A percentile compares a stretch with the other conserved stretches of the same genome.
These are phyloP conservation scores for Penicillium aurantiogriseum DNA, from an alignment of 2,329 filamentous ascomycete genomes.

Conservation along the genomic window DNA sequence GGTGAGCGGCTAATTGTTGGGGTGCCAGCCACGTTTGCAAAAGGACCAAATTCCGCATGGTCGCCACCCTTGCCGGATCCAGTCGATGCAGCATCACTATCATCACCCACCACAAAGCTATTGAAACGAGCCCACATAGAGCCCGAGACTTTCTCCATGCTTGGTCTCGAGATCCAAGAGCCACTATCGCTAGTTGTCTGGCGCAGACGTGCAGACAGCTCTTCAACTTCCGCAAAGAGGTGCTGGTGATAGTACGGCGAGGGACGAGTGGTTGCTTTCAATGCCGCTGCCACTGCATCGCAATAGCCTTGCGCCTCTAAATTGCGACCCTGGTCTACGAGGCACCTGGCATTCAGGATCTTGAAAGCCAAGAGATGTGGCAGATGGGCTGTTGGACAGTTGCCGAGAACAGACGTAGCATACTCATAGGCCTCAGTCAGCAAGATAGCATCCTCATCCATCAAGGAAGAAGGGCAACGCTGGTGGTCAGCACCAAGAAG, in stretches of 20 bases:
- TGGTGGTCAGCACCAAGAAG: conserved; percentile 82
- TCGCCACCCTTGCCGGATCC: conserved; percentile 57
- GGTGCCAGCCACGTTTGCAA: conserved; percentile 74
- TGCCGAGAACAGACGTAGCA: conserved; percentile 69
- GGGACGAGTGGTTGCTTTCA: conserved; percentile 75
- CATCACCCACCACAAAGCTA: conserved; percentile 92
- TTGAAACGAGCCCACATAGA: conserved; percentile 91
- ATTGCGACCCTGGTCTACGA: conserved; percentile 80
- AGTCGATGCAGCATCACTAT: conserved; percentile 64
- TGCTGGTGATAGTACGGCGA: conserved; percentile 82
- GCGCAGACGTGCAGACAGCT: conserved; percentile 77
- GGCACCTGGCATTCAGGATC: conserved; percentile 75
- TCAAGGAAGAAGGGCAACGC: conserved; percentile 65
- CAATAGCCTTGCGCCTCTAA: conserved; percentile 89
- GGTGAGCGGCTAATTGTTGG: conserved; percentile 72
- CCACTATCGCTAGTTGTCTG: conserved; percentile 79
- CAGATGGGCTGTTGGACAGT: conserved; percentile 57
- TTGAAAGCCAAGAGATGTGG: conserved; percentile 91
- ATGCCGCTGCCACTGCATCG: conserved; percentile 72
- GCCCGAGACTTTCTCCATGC: conserved; percentile 91
- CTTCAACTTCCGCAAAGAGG: conserved; percentile 74
- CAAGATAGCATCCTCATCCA: conserved; percentile 81
- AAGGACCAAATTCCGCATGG: conserved; percentile 66
- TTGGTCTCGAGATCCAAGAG: conserved; percentile 91
- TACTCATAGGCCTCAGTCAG: conserved; percentile 97